Conservation (phyloP, 225 moss, liverwort and hornwort genomes). For the Sphagnum contortum region DNA sequence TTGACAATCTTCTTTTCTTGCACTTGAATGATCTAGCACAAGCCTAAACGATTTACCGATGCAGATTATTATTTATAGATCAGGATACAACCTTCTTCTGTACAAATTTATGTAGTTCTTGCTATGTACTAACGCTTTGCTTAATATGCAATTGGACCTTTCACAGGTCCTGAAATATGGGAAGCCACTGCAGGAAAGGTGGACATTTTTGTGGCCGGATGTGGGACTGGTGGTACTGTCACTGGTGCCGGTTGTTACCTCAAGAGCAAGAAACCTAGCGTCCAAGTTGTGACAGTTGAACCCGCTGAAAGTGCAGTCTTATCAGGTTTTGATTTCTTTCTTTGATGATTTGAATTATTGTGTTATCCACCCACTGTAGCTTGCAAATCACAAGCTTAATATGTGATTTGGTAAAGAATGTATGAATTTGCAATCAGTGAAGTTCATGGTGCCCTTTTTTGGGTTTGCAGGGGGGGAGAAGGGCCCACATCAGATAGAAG, state of each 20-base stretch:
- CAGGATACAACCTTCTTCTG: no score
- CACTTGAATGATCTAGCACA: no score
- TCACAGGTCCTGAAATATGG: slow-evolving; percentile 85
- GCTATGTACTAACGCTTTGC: no score
- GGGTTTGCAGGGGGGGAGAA: slow-evolving; percentile 42
- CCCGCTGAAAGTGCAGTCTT: slow-evolving; percentile 74
- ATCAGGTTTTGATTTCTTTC: slow-evolving; percentile 31
- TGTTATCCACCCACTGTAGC: not conserved
- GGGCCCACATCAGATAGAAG: slow-evolving; percentile 59
- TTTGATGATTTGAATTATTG: not conserved
- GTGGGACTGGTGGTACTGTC: slow-evolving; percentile 78
- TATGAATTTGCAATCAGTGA: no score
- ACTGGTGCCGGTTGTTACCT: slow-evolving; percentile 64
- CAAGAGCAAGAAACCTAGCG: slow-evolving; percentile 35
- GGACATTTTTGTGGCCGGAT: slow-evolving; percentile 57
- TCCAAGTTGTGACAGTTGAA: slow-evolving; percentile 62
- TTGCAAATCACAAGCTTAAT: not conserved
- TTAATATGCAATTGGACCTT: no score
- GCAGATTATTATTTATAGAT: no score
- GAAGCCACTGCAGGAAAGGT: slow-evolving; percentile 69
- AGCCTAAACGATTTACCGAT: no score
- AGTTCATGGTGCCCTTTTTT: not conserved
- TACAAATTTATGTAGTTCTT: no score
- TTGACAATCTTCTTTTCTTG: not conserved
- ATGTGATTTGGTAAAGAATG: slow-evolving; percentile 1